A percentile compares a stretch with the other conserved stretches of the same genome.
Evolutionary conservation across 257 asterid genomes (phyloP).

Genomic region (Solanum piurae): DNA sequence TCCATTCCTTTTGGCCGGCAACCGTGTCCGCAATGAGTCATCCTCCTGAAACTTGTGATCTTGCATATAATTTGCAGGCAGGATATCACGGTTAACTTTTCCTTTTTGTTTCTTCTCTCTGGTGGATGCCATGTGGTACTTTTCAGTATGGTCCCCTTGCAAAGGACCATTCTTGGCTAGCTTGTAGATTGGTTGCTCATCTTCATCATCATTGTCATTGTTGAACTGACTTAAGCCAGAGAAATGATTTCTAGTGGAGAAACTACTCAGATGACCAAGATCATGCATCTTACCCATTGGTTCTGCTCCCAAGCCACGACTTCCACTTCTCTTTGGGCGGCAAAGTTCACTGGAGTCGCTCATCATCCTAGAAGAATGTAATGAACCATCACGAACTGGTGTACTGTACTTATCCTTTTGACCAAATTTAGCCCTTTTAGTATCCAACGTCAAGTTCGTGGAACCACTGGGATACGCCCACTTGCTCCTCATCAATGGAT

Average conservation of each 20-base stretch:
- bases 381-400: slow-evolving; percentile 38
- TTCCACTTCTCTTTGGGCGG: slow-evolving; percentile 27
- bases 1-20: slow-evolving; percentile 38
- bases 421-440: slow-evolving; percentile 34
- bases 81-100: slow-evolving; percentile 29
- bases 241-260: slow-evolving; percentile 28
- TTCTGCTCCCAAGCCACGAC: slow-evolving; percentile 21
- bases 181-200: slow-evolving; percentile 37
- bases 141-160: slow-evolving; percentile 40
- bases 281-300: slow-evolving; percentile 69
- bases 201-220: slow-evolving; percentile 23
- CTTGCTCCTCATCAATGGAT: slow-evolving; percentile 94
- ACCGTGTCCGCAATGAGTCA: slow-evolving; percentile 44
- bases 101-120: slow-evolving; percentile 51
- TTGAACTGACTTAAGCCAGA: slow-evolving; percentile 31
- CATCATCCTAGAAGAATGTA: slow-evolving; percentile 27
- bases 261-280: slow-evolving; percentile 35
- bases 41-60: slow-evolving; percentile 35
- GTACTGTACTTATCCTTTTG: slow-evolving; percentile 43
- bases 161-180: slow-evolving; percentile 50
- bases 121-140: slow-evolving; percentile 32
- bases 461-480: slow-evolving; percentile 78
- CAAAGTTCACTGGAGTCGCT: slow-evolving; percentile 28
- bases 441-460: slow-evolving; percentile 34
- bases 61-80: slow-evolving; percentile 39